Evolutionary conservation across 1,139 yeast genomes (phyloP), one percentile per base, ranked within the genome.

Genomic region (Kurtzmaniella quercitrusa): DNA sequence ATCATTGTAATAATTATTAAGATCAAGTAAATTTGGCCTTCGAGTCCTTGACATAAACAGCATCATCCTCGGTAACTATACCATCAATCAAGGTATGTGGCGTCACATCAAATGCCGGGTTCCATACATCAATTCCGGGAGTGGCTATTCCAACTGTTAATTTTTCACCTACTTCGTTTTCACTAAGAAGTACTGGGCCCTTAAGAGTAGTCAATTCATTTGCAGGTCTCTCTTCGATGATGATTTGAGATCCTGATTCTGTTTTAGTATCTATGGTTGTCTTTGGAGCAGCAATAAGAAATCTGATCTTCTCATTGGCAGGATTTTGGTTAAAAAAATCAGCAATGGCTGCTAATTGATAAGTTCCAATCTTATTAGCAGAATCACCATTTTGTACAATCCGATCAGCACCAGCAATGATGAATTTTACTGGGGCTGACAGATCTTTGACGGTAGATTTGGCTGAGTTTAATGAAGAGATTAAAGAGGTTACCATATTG

Each of bases 321-420:
- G 50, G 37, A n/a, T 25, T 43, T 14, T 48, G 38, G 46, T 72
- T 73, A 57, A 71, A 73, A 46, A 61, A 65, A 38, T 61, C 53
- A n/a, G 75, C 73, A 45, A 89, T 72, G 17, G 90, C 73, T 0
- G 97, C 85, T 51, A 93, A 69, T 65, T 91, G 97, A 64, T 79
- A 86, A 0, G 98, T 93, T n/a, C 98, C 98, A 47, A 93, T 93
- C 65, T 93, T 93, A 67, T 93, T 93, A 1, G 98, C 98, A 21
- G 96, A 81, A 59, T 93, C 98, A 45, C 98, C 98, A 62, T 90
- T 86, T 39, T 73, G 70, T 2, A 91, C 97, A 33, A 93, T 85
- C 61, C 98, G 78, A 60, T 93, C 98, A n/a, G 98, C 97, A 38
- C 98, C 98, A n/a, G 87, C 98, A 43, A 93, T 88, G 25, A 91